These are phyloP conservation scores for Fomitiporia mediterranea DNA, from an alignment of 1,284 basidiomycete species.

Conservation along the genomic window DNA sequence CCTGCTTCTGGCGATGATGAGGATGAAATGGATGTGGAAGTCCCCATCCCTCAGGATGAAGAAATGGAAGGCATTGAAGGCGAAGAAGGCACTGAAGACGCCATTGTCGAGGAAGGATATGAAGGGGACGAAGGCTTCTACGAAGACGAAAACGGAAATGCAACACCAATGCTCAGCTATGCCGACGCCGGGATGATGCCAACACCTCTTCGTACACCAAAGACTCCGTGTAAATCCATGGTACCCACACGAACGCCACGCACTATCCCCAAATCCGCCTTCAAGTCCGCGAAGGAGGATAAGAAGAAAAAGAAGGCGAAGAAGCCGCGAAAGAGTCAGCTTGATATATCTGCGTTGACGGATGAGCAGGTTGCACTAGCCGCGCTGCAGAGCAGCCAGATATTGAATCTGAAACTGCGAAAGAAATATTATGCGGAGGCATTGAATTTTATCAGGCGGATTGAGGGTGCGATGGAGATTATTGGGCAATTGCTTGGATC, in stretches of 20 bases:
- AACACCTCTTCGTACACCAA: conserved; percentile 18
- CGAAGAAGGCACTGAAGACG: conserved; percentile 32
- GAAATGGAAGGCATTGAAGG: conserved; percentile 35
- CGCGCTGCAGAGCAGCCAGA: conserved; percentile 57
- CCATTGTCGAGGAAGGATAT: conserved; percentile 33
- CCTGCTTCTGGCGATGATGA: conserved; percentile 22
- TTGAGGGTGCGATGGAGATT: conserved; percentile 76
- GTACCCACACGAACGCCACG: conserved; percentile 21
- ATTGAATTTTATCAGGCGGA: conserved; percentile 77
- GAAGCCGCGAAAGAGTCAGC: conserved; percentile 61
- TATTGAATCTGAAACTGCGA: conserved; percentile 70
- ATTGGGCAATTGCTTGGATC: conserved; percentile 81
- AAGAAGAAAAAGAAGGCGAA: conserved; percentile 44
- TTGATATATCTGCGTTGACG: conserved; percentile 58
- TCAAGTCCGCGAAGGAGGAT: conserved; percentile 29
- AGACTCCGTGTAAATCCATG: conserved; percentile 21
- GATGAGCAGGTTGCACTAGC: conserved; percentile 67
- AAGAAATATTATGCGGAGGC: conserved; percentile 90
- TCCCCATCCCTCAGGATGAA: conserved; percentile 24
- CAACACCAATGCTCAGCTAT: conserved; percentile 26
- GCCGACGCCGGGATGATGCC: conserved; percentile 4
- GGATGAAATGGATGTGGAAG: conserved; percentile 28
- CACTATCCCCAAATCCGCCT: conserved; percentile 20
- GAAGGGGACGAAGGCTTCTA: conserved; percentile 37
- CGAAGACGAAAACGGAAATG: conserved; percentile 31